Conservation (phyloP, 768 basidiomycete genomes). For the Tulasnella calospora region DNA sequence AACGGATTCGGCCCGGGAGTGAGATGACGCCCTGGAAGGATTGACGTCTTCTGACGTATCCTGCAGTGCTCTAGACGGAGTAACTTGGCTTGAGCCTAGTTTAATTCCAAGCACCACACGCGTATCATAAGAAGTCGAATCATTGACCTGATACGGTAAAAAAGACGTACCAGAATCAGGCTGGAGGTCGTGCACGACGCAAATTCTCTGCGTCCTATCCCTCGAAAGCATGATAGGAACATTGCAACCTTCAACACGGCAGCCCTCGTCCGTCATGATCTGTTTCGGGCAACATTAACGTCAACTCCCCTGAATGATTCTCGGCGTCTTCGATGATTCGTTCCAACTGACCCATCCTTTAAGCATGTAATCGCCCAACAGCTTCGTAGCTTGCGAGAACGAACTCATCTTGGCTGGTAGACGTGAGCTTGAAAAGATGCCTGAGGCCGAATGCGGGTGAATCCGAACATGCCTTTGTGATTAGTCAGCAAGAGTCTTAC, state of each 20-base stretch:
- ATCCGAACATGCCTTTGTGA: background rate
- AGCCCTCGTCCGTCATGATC: conserved; percentile 61
- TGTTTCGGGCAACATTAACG: conserved; percentile 36
- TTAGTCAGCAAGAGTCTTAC: conserved; percentile 1
- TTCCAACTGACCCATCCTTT: conserved; percentile 61
- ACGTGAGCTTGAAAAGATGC: background rate
- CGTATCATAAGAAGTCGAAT: conserved; percentile 1
- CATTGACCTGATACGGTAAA: background rate
- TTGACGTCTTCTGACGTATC: background rate
- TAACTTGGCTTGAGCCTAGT: background rate
- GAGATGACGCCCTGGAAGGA: background rate
- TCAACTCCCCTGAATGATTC: background rate
- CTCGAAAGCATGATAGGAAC: conserved; percentile 77
- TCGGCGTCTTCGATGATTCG: background rate
- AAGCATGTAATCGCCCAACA: conserved; percentile 63
- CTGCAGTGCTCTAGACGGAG: background rate
- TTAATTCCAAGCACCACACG: conserved; percentile 28
- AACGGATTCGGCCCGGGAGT: background rate
- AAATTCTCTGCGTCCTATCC: conserved; percentile 42
- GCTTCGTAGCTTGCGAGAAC: conserved; percentile 9
- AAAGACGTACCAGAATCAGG: conserved; percentile 31
- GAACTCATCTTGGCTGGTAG: background rate
- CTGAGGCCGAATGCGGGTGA: background rate
- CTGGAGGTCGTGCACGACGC: conserved; percentile 51
- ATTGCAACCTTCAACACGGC: conserved; percentile 40